Base-by-base conservation (phyloP, 208 protist species). In the Angomonas desouzai region DNA sequence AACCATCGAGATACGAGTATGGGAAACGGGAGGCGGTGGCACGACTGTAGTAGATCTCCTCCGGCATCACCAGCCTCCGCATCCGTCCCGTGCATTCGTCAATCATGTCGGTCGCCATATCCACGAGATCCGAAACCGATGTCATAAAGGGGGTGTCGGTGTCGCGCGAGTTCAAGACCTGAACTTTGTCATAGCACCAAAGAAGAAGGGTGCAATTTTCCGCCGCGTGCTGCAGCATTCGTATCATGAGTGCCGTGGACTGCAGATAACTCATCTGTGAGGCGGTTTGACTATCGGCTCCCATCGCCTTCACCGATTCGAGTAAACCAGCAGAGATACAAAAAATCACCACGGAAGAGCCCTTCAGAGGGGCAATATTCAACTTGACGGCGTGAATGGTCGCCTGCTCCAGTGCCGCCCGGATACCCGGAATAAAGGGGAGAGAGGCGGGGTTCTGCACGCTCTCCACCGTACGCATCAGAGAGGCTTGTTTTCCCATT, bases 321-420 rank as follows among this genome's bases (percentile, higher is more conserved):
- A 59, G 40, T 55, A 93, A 74, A 1, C 32, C 57, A 20, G 43
- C 22, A 7, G 55, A 72, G 3, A 92, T 48, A 58, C 90, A 80
- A 30, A 90, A 48, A 27, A 98, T 72, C 3, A 98, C 79, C 28
- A 97, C 36, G 1, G 94, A 94, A 18, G 34, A 68, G 34, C 97
- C 97, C 30, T 66, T 48, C 68, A 98, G 92, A 16, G 93, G 96
- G 20, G 68, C 65, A 16, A 98, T 83, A 74, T 98, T 98, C 33
- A 95, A 71, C 20, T 67, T 55, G 16, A 88, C 85, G 3, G 94
- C 85, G 3, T 94, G 77, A 34, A 64, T 68, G 10, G 97, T 72
- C 16, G 96, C 85, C 2, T 36, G 55, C 56, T 97, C 79, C 10
- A 98, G 61, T 1, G 96, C 87, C 0, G 51, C 29, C 16, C 58